phyloP scores from a whole-genome alignment of 2,329 filamentous ascomycete genomes.

The Cladophialophora carrionii region DNA sequence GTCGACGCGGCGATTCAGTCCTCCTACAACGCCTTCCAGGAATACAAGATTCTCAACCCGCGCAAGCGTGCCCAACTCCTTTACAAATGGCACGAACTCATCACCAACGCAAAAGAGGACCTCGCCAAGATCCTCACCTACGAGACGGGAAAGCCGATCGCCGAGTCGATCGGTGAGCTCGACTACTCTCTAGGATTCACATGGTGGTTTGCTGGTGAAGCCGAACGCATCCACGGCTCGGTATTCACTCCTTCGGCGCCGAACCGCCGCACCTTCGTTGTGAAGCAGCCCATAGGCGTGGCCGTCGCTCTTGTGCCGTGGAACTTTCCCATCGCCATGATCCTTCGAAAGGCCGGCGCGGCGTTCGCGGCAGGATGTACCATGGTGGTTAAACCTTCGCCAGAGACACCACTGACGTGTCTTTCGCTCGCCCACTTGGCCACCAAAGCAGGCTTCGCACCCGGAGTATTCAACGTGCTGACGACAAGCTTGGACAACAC shows the following conservation, averaged over 20 bases:
- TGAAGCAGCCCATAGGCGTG: constrained; percentile 75
- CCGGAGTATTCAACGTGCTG: constrained; percentile 64
- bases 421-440: constrained; percentile 59
- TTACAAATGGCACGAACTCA: constrained; percentile 67
- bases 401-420: constrained; percentile 65
- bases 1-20: constrained; percentile 63
- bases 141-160: constrained; percentile 63
- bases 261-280: constrained; percentile 67
- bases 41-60: constrained; percentile 63
- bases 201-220: constrained; percentile 65
- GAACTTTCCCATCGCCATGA: constrained; percentile 72
- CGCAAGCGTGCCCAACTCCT: constrained; percentile 64
- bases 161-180: constrained; percentile 59
- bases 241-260: constrained; percentile 63
- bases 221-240: constrained; percentile 62
- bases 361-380: constrained; percentile 73
- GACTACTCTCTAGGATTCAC: constrained; percentile 60
- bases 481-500: constrained; percentile 55
- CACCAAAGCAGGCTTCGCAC: constrained; percentile 59
- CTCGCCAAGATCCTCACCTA: constrained; percentile 66
- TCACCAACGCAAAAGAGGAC: constrained; percentile 64
- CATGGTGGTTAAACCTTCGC: constrained; percentile 73
- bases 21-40: constrained; percentile 63
- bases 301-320: constrained; percentile 70
- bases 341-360: constrained; percentile 68